Evolutionary conservation across 768 basidiomycete species (phyloP), one percentile per base, ranked within the genome.

Genomic region (Hydnomerulius pinastri): DNA sequence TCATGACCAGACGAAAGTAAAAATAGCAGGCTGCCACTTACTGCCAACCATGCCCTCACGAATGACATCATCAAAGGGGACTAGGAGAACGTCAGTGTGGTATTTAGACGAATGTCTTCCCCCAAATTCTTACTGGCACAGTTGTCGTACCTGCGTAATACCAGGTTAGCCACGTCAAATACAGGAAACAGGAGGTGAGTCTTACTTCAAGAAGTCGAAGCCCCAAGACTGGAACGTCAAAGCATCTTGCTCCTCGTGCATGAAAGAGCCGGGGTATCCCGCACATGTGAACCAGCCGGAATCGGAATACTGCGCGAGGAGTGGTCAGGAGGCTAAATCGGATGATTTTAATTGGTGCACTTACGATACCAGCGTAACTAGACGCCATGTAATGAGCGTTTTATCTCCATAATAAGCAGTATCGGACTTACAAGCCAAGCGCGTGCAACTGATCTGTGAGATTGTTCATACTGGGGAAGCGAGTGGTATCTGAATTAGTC

Each of bases 241-340:
- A 28, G 74, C 76, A 65, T 86, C 84, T 72, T 78, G 74, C 20
- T 72, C 77, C 59, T 86, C 84, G 54, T 86, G 78, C 61, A 73
- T 70, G 65, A 71, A 86, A 4, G 83, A 85, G 32, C 83, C 84
- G 2, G 84, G 83, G 58, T 80, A 85, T 12, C 75, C 58, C 23
- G 73, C 71, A 54, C 84, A 86, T 4, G 84, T 86, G 56, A 77
- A 81, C 83, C 83, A 85, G 13, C 84, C 84, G 0, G 84, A 80
- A 63, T 85, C 82, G 51, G 82, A 79, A 51, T 86, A 86, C 83
- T 83, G 24, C 9, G 35, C 6, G 12, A 24, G 43, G 28, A 43
- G 28, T 6, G 30, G 30, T 40, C 15, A 33, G 21, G 15, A 25
- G 13, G 21, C 10, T 15, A 18, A 4, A 9, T 8, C 20, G 17